Base-by-base conservation (phyloP, 2,329 filamentous ascomycete species). In the Aspergillus sp. region DNA sequence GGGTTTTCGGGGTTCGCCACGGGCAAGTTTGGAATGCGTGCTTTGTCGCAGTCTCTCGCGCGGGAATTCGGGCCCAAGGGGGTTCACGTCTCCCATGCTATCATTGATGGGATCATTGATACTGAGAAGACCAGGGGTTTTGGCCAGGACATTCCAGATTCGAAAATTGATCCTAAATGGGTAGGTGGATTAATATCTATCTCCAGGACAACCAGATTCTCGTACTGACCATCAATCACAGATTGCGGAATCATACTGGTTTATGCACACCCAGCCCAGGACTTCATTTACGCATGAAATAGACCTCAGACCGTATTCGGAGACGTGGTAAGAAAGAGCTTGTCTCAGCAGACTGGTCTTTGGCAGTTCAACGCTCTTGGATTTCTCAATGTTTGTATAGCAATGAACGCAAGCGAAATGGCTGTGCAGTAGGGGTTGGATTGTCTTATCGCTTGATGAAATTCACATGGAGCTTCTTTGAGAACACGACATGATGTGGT, bases 241-340 rank as follows among this genome's bases (percentile, higher is more conserved):
- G 66, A 78, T 80, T 62, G 76, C 76, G 5, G 73, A 78, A 48
- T 67, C 73, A 5, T 80, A 79, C 51, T 80, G 76, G 76, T 69
- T 71, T 54, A 54, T 80, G 53, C 75, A 79, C 48, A 73, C 67
- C 0, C 76, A 80, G 61, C 72, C 73, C 2, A 65, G 65, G 57
- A 73, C 71, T 7, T 68, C 72, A 4, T 78, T 77, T 48, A 76
- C 75, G 0, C 75, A 74, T 57, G 77, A 80, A 59, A 64, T 79
- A 48, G 76, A 79, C 57, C 68, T 77, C 10, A 64, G 76, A 9
- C 56, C 56, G 1, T 54, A 52, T 33, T 38, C 32, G 3, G 57
- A 57, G 46, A 56, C 19, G 4, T 59, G 56, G 56, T 56, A 35
- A 50, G 27, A 9, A 41, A 29, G 19, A 19, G 19, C 19, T 19